These are phyloP conservation scores for Colletotrichum sublineola DNA, from an alignment of 2,329 filamentous ascomycete genomes.

Conservation along the genomic window DNA sequence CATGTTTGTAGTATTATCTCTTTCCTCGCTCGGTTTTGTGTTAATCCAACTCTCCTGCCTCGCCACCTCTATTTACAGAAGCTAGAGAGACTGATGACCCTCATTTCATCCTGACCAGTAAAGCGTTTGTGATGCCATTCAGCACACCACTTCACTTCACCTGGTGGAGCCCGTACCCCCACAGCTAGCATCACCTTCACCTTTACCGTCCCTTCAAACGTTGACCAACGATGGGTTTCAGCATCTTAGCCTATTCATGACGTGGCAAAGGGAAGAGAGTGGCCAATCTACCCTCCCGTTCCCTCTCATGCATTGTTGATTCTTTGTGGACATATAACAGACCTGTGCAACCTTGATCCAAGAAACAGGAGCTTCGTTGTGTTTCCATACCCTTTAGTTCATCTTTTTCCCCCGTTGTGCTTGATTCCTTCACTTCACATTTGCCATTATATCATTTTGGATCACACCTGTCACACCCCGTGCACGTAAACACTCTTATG, in stretches of 20 bases:
- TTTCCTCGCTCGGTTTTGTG: neutral
- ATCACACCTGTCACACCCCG: constrained; percentile 11
- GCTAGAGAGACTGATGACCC: neutral
- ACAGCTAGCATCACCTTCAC: neutral
- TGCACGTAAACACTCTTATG: neutral
- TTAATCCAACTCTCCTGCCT: neutral
- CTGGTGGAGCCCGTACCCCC: constrained; percentile 2
- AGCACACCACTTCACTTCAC: constrained; percentile 6
- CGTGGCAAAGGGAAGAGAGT: constrained; percentile 5
- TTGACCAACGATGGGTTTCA: constrained; percentile 1
- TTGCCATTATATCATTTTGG: neutral
- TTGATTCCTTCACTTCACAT: neutral
- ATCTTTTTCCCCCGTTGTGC: neutral
- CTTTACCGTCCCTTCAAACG: neutral
- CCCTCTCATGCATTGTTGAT: neutral
- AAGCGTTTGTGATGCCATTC: constrained; percentile 32
- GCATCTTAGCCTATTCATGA: constrained; percentile 7
- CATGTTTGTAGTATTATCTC: neutral
- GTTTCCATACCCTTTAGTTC: constrained; percentile 10
- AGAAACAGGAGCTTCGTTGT: constrained; percentile 21
- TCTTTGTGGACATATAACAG: constrained; percentile 28
- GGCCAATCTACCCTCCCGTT: neutral
- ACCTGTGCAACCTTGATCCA: constrained; percentile 12
- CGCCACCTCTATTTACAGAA: constrained; percentile 11
- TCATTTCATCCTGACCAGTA: neutral